Conservation (phyloP, 1,284 basidiomycete genomes). For the Sanghuangporus sanghuang region DNA sequence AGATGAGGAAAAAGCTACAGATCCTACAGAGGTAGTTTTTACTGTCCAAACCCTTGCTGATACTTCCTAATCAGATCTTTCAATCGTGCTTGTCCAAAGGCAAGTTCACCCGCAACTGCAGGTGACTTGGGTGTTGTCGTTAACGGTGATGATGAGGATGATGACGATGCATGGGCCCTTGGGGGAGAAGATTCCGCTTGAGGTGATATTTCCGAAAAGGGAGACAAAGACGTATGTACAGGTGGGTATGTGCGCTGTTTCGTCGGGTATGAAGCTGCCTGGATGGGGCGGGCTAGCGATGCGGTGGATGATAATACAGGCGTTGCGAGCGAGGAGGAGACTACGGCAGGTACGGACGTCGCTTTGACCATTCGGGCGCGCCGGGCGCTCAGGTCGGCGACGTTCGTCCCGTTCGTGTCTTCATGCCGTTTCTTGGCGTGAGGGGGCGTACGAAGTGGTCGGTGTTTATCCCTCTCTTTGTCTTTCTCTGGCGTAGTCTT, state of each 20-base stretch:
- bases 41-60: constrained; percentile 33
- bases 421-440: constrained; percentile 17
- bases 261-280: constrained; percentile 11
- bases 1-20: too few relatives aligned
- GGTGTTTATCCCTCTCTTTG: background rate
- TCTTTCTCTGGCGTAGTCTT: background rate
- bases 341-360: constrained; percentile 54
- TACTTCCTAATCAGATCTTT: constrained; percentile 78
- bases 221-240: background rate
- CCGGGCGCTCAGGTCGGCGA: constrained; percentile 25
- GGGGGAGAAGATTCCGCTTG: background rate
- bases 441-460: constrained; percentile 7
- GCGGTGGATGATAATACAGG: constrained; percentile 70
- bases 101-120: constrained; percentile 36
- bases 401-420: constrained; percentile 7
- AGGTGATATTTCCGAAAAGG: constrained; percentile 13
- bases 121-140: constrained; percentile 13
- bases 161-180: background rate
- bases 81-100: constrained; percentile 69
- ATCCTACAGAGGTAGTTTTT: background rate
- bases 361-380: constrained; percentile 41
- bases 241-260: constrained; percentile 11
- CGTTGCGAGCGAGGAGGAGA: constrained; percentile 64
- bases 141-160: background rate
- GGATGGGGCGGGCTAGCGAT: constrained; percentile 52